Conservation (phyloP, 257 asterid species). For the Ligustrum vulgare region DNA sequence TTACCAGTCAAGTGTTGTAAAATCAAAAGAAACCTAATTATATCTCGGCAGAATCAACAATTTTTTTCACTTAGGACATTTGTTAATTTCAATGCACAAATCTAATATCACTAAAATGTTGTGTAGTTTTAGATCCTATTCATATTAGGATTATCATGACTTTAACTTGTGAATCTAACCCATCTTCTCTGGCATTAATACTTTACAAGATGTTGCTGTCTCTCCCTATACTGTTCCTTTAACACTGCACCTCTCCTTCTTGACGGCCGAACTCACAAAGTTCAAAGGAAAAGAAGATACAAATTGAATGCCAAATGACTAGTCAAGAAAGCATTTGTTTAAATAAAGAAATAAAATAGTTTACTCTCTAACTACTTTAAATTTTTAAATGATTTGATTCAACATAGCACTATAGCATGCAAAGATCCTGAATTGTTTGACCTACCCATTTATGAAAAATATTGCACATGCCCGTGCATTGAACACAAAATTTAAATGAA, state of each 20-base stretch:
- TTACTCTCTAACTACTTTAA: neutral
- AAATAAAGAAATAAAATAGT: neutral
- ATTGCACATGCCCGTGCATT: neutral
- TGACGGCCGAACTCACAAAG: neutral
- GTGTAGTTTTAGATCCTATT: neutral
- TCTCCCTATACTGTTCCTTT: no score
- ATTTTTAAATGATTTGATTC: neutral
- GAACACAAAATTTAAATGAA: neutral
- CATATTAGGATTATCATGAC: neutral
- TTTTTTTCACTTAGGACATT: neutral
- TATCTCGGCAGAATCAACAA: neutral
- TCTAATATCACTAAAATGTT: neutral
- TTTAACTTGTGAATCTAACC: neutral
- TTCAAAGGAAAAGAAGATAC: neutral
- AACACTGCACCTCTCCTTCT: neutral
- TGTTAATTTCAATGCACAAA: neutral
- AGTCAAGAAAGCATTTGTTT: neutral
- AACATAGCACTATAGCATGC: neutral
- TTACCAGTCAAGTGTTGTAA: conserved; percentile 10
- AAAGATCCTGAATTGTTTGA: neutral
- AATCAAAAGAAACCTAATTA: neutral
- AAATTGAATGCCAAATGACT: neutral
- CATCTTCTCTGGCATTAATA: neutral
- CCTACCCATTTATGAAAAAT: neutral
- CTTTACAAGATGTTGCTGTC: neutral